Base-by-base conservation (phyloP, 305 asterid species). In the Fraxinus angustifolia region DNA sequence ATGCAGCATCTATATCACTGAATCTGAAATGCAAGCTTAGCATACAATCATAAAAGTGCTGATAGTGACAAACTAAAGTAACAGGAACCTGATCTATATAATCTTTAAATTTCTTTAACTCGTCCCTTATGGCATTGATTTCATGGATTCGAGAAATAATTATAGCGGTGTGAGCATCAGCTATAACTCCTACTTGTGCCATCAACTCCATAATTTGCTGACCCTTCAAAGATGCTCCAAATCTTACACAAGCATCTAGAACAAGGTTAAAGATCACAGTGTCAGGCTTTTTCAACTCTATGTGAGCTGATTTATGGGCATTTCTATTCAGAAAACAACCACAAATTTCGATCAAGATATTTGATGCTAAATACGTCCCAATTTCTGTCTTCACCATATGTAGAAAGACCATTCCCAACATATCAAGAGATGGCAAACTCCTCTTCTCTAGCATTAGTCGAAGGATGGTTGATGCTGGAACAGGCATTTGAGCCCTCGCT, bases 221-320 rank as follows among this genome's bases (percentile, higher is more conserved):
- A 75, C 93, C 97, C 82, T 88, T 93, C 77, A 88, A 85, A 77
- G 92, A 86, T 28, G 92, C 88, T 81, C 88, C 89, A 78, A 88
- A 93, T 79, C 92, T 89, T 83, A 84, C 91, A 83, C 98, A 94
- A 23, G 92, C 94, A 87, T 93, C 93, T 70, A 96, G 96, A 86
- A 96, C 91, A 73, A 94, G 94, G 88, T 94, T 94, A 83, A 92
- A 96, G 68, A 93, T 82, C 82, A 83, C 38, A 4, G 87, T 86
- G 81, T 91, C 91, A 4, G 93, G 92, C 85, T 82, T 91, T 65
- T 85, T 85, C 83, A 86, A 77, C 83, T 79, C 90, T 3, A 80
- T 28, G 76, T 76, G 84, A 65, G 84, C 34, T 17, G 91, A 84
- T 84, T 87, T 93, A 56, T 75, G 87, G 10, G 58, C 35, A 48